These are phyloP conservation scores for Cicer cuneatum DNA, from an alignment of 306 rosid genomes.

Conservation along the genomic window DNA sequence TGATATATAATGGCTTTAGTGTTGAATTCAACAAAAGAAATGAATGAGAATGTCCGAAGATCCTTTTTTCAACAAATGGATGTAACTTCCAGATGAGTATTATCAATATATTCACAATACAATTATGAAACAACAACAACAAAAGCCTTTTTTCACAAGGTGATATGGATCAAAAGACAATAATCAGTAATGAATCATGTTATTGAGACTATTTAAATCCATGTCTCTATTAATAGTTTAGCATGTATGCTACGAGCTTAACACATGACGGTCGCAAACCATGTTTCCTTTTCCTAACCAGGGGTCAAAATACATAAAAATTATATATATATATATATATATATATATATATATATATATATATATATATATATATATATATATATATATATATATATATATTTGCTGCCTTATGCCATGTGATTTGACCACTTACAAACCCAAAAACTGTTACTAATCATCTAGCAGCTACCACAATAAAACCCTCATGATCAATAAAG, in stretches of 20 bases:
- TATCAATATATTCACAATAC: slow-evolving; percentile 8
- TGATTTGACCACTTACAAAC: slow-evolving; percentile 28
- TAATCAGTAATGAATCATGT: not conserved
- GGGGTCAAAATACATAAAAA: not conserved
- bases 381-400: not conserved
- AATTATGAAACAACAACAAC: not conserved
- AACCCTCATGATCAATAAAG: slow-evolving; percentile 31
- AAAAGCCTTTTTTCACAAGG: slow-evolving; percentile 1
- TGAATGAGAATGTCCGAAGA: slow-evolving; percentile 23
- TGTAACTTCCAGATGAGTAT: slow-evolving; percentile 24
- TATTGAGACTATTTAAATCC: not conserved
- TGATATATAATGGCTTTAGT: slow-evolving; percentile 36
- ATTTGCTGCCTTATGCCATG: not conserved
- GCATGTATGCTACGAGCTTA: not conserved
- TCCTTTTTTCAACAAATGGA: slow-evolving; percentile 38
- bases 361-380: too few species aligned
- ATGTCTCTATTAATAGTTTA: not conserved
- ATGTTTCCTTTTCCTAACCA: slow-evolving; percentile 1
- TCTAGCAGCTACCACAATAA: slow-evolving; percentile 20
- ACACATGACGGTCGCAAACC: not conserved
- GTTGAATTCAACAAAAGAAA: slow-evolving; percentile 19
- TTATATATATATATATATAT: not conserved
- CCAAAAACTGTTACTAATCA: slow-evolving; percentile 15
- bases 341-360: not conserved
- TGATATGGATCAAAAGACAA: not conserved